Evolutionary conservation across 1,284 basidiomycete genomes (phyloP), one percentile per base, ranked within the genome.

Genomic region (Fistulinella staudtii): DNA sequence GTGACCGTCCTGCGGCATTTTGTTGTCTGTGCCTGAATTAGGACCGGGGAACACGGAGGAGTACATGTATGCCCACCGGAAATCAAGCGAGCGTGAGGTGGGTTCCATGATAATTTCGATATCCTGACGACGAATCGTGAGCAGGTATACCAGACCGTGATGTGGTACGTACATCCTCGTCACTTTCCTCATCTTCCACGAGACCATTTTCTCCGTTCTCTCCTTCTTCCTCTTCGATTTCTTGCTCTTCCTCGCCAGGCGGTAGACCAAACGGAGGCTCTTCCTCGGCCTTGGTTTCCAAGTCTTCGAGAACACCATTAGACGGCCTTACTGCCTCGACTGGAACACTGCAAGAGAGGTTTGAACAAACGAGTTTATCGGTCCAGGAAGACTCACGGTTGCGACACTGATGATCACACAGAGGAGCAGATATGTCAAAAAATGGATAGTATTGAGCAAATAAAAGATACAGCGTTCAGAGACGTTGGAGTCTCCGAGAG

Each of bases 81-180:
- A 79, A 66, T 89, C 86, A 20, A 89, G 63, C 1, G 84, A 83
- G 33, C 82, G 80, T 23, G 79, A 64, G 13, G 78, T 67, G 3
- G 77, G 77, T 51, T 89, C 85, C 76, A 85, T 84, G 42, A 89
- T 88, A 50, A 89, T 84, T 69, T 89, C 86, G 51, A 89, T 71
- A 58, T 88, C 82, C 82, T 86, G 31, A 27, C 8, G 20, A 41
- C 37, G 20, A 36, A 52, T n/a, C 4, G 41, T 50, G 46, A 47
- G 46, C 18, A 24, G 24, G 28, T n/a, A 37, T 27, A 24, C 5
- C 28, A 31, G 37, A 27, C 17, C 3, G 28, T 31, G 31, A 20
- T 43, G 25, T 51, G 35, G 29, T 17, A 46, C 61, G 37, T 71
- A 55, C 58, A 47, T 74, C 77, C 20, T 72, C 77, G 1, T 68